Base-by-base conservation (phyloP, 2,329 filamentous ascomycete species). In the Plectosphaerella plurivora region DNA sequence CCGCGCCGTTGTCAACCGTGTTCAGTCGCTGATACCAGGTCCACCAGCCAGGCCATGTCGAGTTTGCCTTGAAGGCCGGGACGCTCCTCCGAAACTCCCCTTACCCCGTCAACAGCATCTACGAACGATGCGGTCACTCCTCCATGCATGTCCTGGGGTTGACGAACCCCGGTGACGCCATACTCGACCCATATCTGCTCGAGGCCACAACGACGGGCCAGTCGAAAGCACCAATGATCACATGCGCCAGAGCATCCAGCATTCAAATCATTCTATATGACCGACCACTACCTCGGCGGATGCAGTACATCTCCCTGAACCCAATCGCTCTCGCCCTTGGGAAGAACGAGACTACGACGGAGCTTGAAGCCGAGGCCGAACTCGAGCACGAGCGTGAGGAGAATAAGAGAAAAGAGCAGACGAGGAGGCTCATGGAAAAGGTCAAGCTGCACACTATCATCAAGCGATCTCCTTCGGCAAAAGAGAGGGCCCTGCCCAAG, bases 251-350 rank as follows among this genome's bases (percentile, higher is more conserved):
- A 56, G 83, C 84, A 5, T 77, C 88, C 18, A 90, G 86, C 45
- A 83, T 96, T 45, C 94, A 99, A 65, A 82, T 97, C 45, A 88
- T 97, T 53, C 78, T 95, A 53, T 99, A 95, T 69, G 86, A 96
- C 61, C 81, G 92, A 46, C 94, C 94, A 1, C 82, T 88, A 52
- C 93, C 94, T 0, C 84, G 81, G 33, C 83, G 86, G 51, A 97
- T 99, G 94, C 93, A 99, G 69, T 99, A 97, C 68, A 87, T 97
- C 60, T 99, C 94, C 1, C 76, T 97, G 18, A 82, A 84, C 25
- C 93, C 94, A 0, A 97, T 99, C 49, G 87, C 91, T 1, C 77
- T 99, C 42, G 91, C 91, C 1, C 75, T 99, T 14, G 89, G 82
- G 3, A 88, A 93, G 64, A 91, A 93, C 61, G 73, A 73, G 14